A percentile compares a stretch with the other conserved stretches of the same genome.
Conservation (phyloP, 192 early-diverging fungal genomes). For the Haplosporangium gracile region DNA sequence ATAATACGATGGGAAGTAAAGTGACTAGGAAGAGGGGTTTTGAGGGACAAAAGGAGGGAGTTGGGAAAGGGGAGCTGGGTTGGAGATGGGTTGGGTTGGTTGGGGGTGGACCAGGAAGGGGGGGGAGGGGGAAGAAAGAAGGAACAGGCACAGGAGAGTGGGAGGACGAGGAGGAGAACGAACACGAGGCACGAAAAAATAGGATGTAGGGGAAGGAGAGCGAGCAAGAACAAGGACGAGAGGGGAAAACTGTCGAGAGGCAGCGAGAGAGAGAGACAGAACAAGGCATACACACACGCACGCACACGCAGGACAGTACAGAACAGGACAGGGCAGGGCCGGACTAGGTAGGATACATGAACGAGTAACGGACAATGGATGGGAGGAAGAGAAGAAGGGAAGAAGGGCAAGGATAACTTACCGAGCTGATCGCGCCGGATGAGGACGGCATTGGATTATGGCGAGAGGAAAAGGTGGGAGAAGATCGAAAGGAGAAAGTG, state of each 20-base stretch:
- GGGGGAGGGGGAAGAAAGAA: not conserved
- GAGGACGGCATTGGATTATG: conserved; percentile 20
- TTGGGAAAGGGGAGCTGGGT: not conserved
- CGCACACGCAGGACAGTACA: not conserved
- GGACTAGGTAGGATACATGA: not conserved
- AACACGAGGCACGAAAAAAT: conserved; percentile 2
- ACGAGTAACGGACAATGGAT: not conserved
- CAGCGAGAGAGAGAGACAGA: not conserved
- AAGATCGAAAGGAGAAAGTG: not conserved
- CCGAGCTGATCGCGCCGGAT: conserved; percentile 44
- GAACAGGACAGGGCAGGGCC: not conserved
- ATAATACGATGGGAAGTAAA: not conserved
- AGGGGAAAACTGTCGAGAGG: not conserved
- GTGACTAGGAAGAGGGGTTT: not conserved
- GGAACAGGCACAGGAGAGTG: not conserved
- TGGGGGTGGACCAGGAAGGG: not conserved
- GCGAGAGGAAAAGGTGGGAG: not conserved
- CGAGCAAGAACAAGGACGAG: conserved; percentile 9
- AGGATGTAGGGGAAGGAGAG: not conserved
- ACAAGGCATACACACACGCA: not conserved
- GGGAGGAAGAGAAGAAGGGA: not conserved
- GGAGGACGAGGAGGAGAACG: not conserved
- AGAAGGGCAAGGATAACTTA: conserved; percentile 13
- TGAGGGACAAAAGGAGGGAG: not conserved
- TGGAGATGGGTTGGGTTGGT: not conserved